Evolutionary conservation across 805 yeast species (phyloP), one percentile per base, ranked within the genome.

Genomic region (Yarrowia sp.): DNA sequence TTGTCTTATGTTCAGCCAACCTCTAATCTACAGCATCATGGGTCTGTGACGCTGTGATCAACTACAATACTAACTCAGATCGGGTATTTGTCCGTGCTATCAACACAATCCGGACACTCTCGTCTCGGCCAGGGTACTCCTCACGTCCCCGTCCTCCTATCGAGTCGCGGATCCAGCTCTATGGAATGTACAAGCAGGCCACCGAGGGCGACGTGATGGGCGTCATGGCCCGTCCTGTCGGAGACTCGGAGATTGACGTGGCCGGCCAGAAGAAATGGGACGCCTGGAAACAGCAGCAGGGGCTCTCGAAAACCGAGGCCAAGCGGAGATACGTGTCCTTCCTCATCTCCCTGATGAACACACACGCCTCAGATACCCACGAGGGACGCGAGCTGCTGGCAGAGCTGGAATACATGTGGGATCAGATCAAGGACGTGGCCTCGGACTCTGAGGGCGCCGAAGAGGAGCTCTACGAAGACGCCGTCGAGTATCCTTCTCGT

Each of bases 141-240:
- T 78, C 87, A 10, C 76, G 89, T 30, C 91, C 92, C 0, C 80
- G 92, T 28, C 96, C 96, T 0, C 92, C 95, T 0, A 82, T 89
- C 2, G 87, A 85, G 62, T 83, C 79, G 66, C 75, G 96, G 35
- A 84, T 87, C 66, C 81, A 80, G 68, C 79, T 90, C 4, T 90
- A 90, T 73, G 96, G 96, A 0, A 80, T 90, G 59, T 90, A 90
- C 76, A 91, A 90, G 71, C 97, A 90, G 72, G 92, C 96, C 1
- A 90, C 96, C 5, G 93, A 89, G 74, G 97, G 97, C 8, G 85
- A 90, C 73, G 91, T 89, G 9, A 82, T 81, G 54, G 87, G 87
- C 1, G 79, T 87, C 44, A 82, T 88, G 84, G 81, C 82, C 2
- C 77, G 91, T 52, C 93, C 93, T 0, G 74, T 75, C 0, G 92